Percentiles rank a stretch among this genome's conserved stretches.
Conservation (phyloP, 768 basidiomycete species). For the Hericium alpestre region DNA sequence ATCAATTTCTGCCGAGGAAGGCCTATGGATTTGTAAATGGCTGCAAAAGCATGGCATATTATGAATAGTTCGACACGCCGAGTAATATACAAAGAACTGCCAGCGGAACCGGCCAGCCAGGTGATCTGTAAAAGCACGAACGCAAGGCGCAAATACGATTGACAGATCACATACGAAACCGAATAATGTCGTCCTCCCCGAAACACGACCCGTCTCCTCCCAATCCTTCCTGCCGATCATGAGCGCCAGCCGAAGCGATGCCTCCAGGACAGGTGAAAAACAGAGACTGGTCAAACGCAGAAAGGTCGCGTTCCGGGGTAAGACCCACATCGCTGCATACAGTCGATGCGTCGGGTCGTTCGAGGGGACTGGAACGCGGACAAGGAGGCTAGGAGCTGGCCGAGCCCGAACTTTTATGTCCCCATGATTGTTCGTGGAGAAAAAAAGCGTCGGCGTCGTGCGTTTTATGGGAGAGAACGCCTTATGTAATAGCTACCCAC, state of each 20-base stretch:
- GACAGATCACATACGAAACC: background rate
- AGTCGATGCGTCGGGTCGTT: slow-evolving; percentile 33
- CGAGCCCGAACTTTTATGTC: slow-evolving; percentile 92
- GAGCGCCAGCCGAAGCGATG: slow-evolving; percentile 63
- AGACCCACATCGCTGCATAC: slow-evolving; percentile 9
- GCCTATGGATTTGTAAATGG: no score
- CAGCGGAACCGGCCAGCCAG: no score
- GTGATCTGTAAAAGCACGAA: no score
- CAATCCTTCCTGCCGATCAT: slow-evolving; percentile 36
- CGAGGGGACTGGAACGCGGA: slow-evolving; percentile 93
- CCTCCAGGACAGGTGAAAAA: slow-evolving; percentile 41
- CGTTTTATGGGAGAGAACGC: slow-evolving; percentile 20
- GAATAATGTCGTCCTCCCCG: slow-evolving; percentile 18
- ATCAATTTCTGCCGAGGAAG: no score
- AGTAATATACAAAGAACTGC: no score
- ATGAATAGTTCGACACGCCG: no score
- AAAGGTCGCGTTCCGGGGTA: background rate
- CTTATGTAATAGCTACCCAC: slow-evolving; percentile 38
- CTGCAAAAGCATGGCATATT: no score
- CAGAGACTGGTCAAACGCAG: slow-evolving; percentile 32
- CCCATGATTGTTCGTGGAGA: slow-evolving; percentile 57
- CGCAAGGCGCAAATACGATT: no score
- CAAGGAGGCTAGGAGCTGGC: slow-evolving; percentile 70
- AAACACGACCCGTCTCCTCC: slow-evolving; percentile 24
- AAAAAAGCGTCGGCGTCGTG: slow-evolving; percentile 9